Percentiles rank a stretch among this genome's conserved stretches.
These are phyloP conservation scores for Colletotrichum eleusines DNA, from an alignment of 2,329 filamentous ascomycete species.

Conservation along the genomic window DNA sequence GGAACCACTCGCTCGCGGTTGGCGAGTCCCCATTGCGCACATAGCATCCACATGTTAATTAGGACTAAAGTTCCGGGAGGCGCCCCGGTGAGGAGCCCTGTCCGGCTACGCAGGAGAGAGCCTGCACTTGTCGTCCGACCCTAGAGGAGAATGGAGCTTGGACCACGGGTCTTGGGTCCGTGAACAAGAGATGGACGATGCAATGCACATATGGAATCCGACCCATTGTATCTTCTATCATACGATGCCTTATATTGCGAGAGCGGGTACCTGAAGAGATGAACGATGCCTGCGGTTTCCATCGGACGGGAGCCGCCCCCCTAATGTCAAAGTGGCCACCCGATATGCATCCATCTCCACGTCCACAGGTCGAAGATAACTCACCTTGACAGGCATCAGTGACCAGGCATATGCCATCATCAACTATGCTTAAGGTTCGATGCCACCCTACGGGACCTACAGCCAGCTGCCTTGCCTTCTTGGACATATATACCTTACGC, in stretches of 20 bases:
- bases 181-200: background rate
- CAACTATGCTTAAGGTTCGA: slow-evolving; percentile 36
- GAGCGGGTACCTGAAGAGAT: background rate
- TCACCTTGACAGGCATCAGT: slow-evolving; percentile 4
- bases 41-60: slow-evolving; percentile 21
- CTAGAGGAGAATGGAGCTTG: background rate
- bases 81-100: slow-evolving; percentile 27
- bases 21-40: slow-evolving; percentile 18
- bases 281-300: background rate
- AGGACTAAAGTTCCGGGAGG: slow-evolving; percentile 21
- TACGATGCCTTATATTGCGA: background rate
- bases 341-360: background rate
- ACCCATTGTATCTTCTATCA: background rate
- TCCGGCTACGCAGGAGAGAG: background rate
- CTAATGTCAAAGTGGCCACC: background rate
- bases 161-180: background rate
- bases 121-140: background rate
- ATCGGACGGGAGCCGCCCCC: background rate
- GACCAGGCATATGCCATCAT: background rate
- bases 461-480: slow-evolving; percentile 6
- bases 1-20: slow-evolving; percentile 7
- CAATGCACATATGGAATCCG: background rate
- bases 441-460: slow-evolving; percentile 29
- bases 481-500: background rate
- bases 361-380: background rate